Conservation (phyloP, 2,329 filamentous ascomycete genomes). For the Bertia moriformis region DNA sequence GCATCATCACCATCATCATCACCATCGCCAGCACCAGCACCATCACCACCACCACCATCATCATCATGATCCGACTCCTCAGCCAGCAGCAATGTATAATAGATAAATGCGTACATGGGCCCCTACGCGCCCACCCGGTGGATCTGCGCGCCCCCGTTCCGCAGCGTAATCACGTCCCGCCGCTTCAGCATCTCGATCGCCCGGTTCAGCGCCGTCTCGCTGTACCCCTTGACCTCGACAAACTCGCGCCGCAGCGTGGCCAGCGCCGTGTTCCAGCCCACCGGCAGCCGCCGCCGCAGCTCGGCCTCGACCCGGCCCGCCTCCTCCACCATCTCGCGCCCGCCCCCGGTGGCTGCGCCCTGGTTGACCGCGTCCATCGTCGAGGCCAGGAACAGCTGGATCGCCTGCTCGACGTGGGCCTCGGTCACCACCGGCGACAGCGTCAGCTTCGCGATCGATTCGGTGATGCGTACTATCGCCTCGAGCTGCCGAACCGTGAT, state of each 20-base stretch:
- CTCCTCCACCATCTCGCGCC: constrained; percentile 81
- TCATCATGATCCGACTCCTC: too few species aligned
- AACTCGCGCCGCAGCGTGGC: constrained; percentile 78
- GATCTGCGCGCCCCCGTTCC: constrained; percentile 62
- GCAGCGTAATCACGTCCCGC: constrained; percentile 71
- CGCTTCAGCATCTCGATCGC: constrained; percentile 76
- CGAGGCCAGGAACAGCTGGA: constrained; percentile 84
- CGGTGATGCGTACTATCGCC: constrained; percentile 91
- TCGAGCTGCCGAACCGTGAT: constrained; percentile 96
- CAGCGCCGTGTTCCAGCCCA: constrained; percentile 87
- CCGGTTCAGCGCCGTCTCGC: constrained; percentile 70
- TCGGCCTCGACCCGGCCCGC: constrained; percentile 77
- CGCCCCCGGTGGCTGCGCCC: constrained; percentile 58
- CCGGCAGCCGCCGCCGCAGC: constrained; percentile 71
- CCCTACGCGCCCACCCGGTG: constrained; percentile 58
- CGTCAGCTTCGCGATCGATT: constrained; percentile 82
- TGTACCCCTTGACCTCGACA: constrained; percentile 81
- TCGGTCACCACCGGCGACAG: constrained; percentile 78
- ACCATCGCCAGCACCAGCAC: too few species aligned
- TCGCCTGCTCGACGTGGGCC: constrained; percentile 89
- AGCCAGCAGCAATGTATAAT: too few species aligned
- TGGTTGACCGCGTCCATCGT: constrained; percentile 98
- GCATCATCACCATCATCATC: too few species aligned
- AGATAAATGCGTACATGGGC: too few species aligned
- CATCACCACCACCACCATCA: too few species aligned